phyloP scores from a whole-genome alignment of 495 filamentous ascomycete species.

The Pyrenula aspistea region DNA sequence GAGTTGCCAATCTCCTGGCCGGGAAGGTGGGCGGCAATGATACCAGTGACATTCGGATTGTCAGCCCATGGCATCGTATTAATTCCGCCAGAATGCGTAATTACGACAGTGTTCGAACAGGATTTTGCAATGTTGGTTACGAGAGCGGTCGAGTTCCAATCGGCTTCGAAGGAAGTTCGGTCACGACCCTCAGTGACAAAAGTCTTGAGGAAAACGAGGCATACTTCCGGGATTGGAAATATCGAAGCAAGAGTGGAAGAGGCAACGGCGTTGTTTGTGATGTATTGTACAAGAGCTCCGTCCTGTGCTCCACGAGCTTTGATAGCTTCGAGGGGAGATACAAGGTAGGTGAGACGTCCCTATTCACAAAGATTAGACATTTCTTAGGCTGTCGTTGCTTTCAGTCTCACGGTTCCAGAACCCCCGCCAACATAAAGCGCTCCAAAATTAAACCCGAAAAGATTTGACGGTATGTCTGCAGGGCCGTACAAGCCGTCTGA shows the following conservation, averaged over 20 bases:
- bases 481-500: constrained; percentile 31
- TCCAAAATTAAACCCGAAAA: constrained; percentile 35
- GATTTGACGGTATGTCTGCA: constrained; percentile 12
- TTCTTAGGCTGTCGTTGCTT: neutral
- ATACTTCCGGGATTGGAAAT: constrained; percentile 40
- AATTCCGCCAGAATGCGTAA: constrained; percentile 48
- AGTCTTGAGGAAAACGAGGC: constrained; percentile 47
- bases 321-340: constrained; percentile 48
- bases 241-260: constrained; percentile 29
- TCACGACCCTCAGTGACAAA: constrained; percentile 45
- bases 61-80: constrained; percentile 46
- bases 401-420: constrained; percentile 29
- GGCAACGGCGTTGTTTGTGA: constrained; percentile 27
- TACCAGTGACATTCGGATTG: constrained; percentile 50
- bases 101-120: constrained; percentile 51
- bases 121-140: constrained; percentile 40
- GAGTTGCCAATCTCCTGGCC: constrained; percentile 49
- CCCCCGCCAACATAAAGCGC: constrained; percentile 48
- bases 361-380: neutral
- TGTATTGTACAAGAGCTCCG: constrained; percentile 28
- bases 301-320: constrained; percentile 39
- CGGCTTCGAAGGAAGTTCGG: constrained; percentile 36
- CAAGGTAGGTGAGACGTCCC: constrained; percentile 33
- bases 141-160: constrained; percentile 38
- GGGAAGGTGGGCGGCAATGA: constrained; percentile 49